Percentiles rank a stretch among this genome's conserved stretches.
Conservation (phyloP, 192 early-diverging fungal species). For the Coemansia aciculifera region DNA sequence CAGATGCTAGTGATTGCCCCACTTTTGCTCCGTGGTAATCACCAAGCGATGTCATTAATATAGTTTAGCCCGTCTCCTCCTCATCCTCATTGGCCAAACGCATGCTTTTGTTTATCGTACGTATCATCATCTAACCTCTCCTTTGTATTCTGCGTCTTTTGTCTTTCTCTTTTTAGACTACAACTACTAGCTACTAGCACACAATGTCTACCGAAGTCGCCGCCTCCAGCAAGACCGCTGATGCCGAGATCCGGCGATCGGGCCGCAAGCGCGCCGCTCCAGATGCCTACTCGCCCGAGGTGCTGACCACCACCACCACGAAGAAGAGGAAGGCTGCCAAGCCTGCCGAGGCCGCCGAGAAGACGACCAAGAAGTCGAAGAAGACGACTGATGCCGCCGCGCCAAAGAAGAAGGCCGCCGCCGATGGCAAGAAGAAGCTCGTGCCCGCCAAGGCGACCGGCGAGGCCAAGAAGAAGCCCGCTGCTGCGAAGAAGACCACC, state of each 20-base stretch:
- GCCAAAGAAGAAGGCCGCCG: conserved; percentile 16
- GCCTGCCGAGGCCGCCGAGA: conserved; percentile 15
- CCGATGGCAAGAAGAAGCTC: conserved; percentile 18
- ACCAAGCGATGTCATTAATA: not conserved
- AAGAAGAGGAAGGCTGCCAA: conserved; percentile 47
- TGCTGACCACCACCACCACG: conserved; percentile 19
- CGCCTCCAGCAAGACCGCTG: conserved; percentile 37
- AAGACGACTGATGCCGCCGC: not conserved
- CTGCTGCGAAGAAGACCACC: conserved; percentile 20
- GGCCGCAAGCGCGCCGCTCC: conserved; percentile 36
- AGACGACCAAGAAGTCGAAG: conserved; percentile 30
- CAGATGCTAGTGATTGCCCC: not conserved
- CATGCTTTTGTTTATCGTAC: conserved; percentile 1
- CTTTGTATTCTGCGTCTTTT: not conserved
- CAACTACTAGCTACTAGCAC: conserved; percentile 3
- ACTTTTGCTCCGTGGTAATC: conserved; percentile 2
- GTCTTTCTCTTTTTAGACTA: not conserved
- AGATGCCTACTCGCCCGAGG: conserved; percentile 47
- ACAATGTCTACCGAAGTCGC: conserved; percentile 23
- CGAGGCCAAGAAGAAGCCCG: conserved; percentile 22
- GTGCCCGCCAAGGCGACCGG: conserved; percentile 15
- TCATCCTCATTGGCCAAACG: not conserved
- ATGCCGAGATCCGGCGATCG: conserved; percentile 48
- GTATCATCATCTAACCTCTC: not conserved
- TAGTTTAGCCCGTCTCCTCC: not conserved